Evolutionary conservation across 225 moss, liverwort and hornwort species (phyloP).

Genomic region (Bryum argenteum): DNA sequence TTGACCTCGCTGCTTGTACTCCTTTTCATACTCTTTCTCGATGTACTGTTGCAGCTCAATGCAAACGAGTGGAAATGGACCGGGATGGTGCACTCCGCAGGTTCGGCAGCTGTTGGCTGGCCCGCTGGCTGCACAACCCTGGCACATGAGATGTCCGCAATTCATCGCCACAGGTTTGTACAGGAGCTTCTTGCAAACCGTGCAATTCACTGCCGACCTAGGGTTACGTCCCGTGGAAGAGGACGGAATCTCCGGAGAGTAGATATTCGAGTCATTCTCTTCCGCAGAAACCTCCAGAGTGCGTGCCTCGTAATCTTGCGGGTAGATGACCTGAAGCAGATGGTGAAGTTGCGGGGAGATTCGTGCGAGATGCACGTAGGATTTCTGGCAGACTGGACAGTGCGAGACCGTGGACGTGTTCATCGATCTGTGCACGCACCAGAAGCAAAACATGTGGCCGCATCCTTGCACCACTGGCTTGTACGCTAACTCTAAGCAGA

Average conservation of each 20-base stretch:
- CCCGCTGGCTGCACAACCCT: conserved; percentile 58
- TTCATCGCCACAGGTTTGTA: conserved; percentile 84
- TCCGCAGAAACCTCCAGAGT: conserved; percentile 42
- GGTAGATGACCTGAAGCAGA: conserved; percentile 63
- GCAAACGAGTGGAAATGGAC: conserved; percentile 69
- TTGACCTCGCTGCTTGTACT: conserved; percentile 47
- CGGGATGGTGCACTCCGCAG: conserved; percentile 73
- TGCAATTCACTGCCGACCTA: conserved; percentile 56
- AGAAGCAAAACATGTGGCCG: conserved; percentile 95
- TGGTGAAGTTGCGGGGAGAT: conserved; percentile 84
- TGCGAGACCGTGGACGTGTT: conserved; percentile 75
- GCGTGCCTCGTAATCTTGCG: conserved; percentile 57
- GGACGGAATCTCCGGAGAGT: conserved; percentile 71
- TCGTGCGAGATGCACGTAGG: conserved; percentile 85
- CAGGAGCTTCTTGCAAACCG: conserved; percentile 69
- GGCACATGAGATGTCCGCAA: conserved; percentile 90
- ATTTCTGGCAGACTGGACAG: conserved; percentile 85
- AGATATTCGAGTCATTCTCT: conserved; percentile 63
- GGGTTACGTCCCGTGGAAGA: conserved; percentile 35
- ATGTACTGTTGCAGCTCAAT: conserved; percentile 83
- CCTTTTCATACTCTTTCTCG: conserved; percentile 56
- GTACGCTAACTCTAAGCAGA: conserved; percentile 90
- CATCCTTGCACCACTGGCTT: conserved; percentile 97
- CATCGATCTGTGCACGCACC: conserved; percentile 92
- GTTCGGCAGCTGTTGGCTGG: conserved; percentile 47